phyloP scores from a whole-genome alignment of 352 stramenopile species.

The Pythium utonaiense region DNA sequence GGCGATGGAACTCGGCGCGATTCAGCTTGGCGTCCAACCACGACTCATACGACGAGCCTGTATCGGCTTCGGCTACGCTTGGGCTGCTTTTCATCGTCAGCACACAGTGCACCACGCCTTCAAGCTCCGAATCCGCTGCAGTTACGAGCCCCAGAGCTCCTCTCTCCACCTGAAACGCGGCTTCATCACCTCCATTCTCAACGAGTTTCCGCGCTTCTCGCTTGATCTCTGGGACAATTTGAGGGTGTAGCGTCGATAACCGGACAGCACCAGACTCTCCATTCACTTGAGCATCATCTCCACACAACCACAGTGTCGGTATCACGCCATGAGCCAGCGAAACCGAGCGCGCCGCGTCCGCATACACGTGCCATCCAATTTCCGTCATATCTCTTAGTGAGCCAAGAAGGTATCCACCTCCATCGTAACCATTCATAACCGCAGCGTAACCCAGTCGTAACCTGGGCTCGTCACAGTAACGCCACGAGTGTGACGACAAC shows the following conservation, averaged over 20 bases:
- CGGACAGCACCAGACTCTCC: not conserved
- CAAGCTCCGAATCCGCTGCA: not conserved
- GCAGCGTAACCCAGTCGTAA: not conserved
- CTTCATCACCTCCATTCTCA: not conserved
- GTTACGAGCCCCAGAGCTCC: not conserved
- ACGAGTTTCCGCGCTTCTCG: constrained; percentile 8
- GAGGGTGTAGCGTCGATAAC: constrained; percentile 9
- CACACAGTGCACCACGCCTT: constrained; percentile 3
- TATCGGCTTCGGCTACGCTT: not conserved
- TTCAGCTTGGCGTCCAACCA: constrained; percentile 56
- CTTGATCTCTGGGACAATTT: constrained; percentile 9
- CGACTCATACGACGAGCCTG: constrained; percentile 2
- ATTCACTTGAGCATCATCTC: not conserved
- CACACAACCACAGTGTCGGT: constrained; percentile 9
- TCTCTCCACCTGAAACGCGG: constrained; percentile 1
- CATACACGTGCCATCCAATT: constrained; percentile 20
- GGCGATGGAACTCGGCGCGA: constrained; percentile 40
- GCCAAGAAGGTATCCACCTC: constrained; percentile 6
- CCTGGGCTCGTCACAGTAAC: constrained; percentile 10
- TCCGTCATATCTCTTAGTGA: constrained; percentile 9
- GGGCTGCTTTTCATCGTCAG: not conserved
- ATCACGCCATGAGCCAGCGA: constrained; percentile 8
- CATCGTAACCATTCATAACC: constrained; percentile 3
- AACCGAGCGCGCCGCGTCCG: not conserved
- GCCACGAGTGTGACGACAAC: constrained; percentile 19